phyloP scores from a whole-genome alignment of 1,284 basidiomycete species.

The Sanghuangporus weigelae region DNA sequence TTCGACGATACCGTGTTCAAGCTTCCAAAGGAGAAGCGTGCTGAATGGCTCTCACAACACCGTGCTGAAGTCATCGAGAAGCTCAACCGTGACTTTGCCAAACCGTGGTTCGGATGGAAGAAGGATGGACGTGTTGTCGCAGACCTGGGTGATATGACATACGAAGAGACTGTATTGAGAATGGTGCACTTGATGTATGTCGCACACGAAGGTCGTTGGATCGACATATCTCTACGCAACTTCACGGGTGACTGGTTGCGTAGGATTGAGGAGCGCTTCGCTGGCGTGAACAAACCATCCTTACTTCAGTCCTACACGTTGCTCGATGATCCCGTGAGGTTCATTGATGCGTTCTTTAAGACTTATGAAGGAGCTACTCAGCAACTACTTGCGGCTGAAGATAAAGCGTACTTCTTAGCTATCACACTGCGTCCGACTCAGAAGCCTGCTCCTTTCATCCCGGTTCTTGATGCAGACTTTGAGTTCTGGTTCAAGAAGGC shows the following conservation, averaged over 20 bases:
- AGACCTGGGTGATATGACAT: conserved; percentile 95
- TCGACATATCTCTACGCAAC: conserved; percentile 91
- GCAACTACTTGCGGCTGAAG: conserved; percentile 92
- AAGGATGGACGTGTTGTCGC: conserved; percentile 81
- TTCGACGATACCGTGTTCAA: conserved; percentile 97
- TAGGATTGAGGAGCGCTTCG: conserved; percentile 94
- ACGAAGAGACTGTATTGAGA: conserved; percentile 91
- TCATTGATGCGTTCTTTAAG: conserved; percentile 82
- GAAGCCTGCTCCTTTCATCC: conserved; percentile 98
- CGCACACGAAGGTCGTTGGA: conserved; percentile 87
- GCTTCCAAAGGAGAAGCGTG: conserved; percentile 92
- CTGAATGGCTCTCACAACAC: conserved; percentile 82
- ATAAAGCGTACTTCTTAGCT: conserved; percentile 92
- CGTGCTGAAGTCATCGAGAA: conserved; percentile 88
- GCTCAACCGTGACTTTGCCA: conserved; percentile 93
- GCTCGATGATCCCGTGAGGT: conserved; percentile 78
- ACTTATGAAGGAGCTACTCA: conserved; percentile 77
- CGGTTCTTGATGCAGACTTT: conserved; percentile 89
- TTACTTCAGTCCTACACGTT: conserved; percentile 85
- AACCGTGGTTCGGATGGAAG: conserved; percentile 97
- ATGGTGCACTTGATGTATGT: conserved; percentile 95
- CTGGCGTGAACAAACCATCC: conserved; percentile 90
- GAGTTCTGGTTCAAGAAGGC: conserved; percentile 99
- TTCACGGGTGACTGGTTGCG: conserved; percentile 96
- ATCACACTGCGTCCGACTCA: conserved; percentile 94